phyloP scores from a whole-genome alignment of 2,329 filamentous ascomycete species.

The Acephala macrosclerotiorum region DNA sequence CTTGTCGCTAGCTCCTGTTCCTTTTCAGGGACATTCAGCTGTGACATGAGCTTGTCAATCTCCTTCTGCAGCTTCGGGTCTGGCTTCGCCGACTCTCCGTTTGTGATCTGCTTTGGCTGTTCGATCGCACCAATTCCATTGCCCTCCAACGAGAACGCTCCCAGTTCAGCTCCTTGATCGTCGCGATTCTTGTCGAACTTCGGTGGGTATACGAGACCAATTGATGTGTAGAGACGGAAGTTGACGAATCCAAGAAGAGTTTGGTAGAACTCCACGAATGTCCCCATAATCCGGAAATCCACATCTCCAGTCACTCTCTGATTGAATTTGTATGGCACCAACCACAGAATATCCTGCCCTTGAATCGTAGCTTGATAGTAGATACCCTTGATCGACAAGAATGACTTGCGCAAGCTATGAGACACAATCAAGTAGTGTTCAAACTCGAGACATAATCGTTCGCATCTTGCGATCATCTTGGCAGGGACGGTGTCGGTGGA shows the following conservation, averaged over 20 bases:
- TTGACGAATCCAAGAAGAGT: conserved; percentile 96
- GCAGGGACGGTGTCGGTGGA: conserved; percentile 88
- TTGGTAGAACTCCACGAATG: conserved; percentile 98
- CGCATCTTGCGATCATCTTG: conserved; percentile 95
- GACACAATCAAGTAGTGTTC: conserved; percentile 97
- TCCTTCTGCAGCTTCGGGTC: conserved; percentile 70
- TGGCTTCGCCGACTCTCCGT: conserved; percentile 58
- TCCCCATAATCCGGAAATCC: conserved; percentile 99
- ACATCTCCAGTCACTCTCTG: conserved; percentile 93
- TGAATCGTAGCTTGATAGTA: conserved; percentile 99
- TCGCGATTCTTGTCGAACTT: conserved; percentile 90
- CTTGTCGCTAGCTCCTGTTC: conserved; percentile 48
- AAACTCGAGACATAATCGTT: conserved; percentile 92
- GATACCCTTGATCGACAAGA: conserved; percentile 98
- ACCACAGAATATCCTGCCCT: conserved; percentile 95
- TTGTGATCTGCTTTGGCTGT: conserved; percentile 59
- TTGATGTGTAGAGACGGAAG: conserved; percentile 89
- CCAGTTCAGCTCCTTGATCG: conserved; percentile 87
- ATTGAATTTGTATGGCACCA: conserved; percentile 98
- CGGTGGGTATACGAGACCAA: conserved; percentile 93
- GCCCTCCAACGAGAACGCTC: conserved; percentile 89
- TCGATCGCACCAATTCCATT: conserved; percentile 65
- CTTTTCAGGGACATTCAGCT: conserved; percentile 65
- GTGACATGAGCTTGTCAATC: conserved; percentile 73
- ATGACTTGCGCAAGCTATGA: conserved; percentile 91